phyloP scores from a whole-genome alignment of 2,329 filamentous ascomycete species.

The Fusarium austroafricanum region DNA sequence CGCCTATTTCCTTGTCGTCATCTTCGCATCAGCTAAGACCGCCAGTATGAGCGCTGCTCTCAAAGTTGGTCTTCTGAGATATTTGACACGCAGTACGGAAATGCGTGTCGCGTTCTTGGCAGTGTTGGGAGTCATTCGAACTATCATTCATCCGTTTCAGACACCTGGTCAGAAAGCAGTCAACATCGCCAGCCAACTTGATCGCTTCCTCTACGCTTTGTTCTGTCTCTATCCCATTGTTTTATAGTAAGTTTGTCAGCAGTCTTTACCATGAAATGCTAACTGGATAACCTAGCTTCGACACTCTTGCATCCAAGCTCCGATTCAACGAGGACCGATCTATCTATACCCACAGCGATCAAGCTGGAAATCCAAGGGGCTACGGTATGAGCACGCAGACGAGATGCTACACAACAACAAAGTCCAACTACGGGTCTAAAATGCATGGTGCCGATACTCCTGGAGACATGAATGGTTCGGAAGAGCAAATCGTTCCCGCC shows the following conservation, averaged over 20 bases:
- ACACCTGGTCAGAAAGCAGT: conserved; percentile 51
- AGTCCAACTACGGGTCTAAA: conserved; percentile 15
- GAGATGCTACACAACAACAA: conserved; percentile 16
- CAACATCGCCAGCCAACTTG: conserved; percentile 52
- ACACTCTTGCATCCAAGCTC: conserved; percentile 50
- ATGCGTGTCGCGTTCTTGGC: conserved; percentile 53
- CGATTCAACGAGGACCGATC: conserved; percentile 37
- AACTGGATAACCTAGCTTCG: conserved; percentile 38
- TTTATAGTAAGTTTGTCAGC: conserved; percentile 49
- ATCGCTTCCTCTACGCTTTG: conserved; percentile 55
- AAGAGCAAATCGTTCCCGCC: conserved; percentile 18
- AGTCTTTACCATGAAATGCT: fast-evolving
- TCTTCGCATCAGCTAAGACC: conserved; percentile 50
- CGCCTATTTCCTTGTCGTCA: conserved; percentile 54
- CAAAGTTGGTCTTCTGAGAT: conserved; percentile 51
- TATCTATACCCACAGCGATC: conserved; percentile 18
- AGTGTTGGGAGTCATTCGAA: conserved; percentile 52
- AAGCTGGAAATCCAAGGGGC: not conserved
- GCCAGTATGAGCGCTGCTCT: conserved; percentile 42
- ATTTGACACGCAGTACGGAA: conserved; percentile 55
- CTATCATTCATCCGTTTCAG: conserved; percentile 56
- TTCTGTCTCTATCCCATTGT: conserved; percentile 56
- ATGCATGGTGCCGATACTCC: not conserved
- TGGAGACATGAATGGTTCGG: conserved; percentile 14
- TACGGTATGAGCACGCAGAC: conserved; percentile 20